These are phyloP conservation scores for Lycium ferocissimum DNA, from an alignment of 257 asterid genomes.

Conservation along the genomic window DNA sequence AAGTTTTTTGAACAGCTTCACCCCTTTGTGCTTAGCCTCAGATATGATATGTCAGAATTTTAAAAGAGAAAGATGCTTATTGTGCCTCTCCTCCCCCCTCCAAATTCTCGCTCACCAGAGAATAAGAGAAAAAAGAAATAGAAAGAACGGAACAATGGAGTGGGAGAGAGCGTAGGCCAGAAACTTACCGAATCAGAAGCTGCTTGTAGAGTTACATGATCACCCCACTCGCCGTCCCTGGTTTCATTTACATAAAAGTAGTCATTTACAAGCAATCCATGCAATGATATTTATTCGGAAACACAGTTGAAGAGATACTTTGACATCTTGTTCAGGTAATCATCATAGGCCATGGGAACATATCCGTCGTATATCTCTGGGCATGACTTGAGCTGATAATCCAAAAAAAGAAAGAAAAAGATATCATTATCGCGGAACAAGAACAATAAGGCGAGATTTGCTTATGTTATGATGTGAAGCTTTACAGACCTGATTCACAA, in stretches of 20 bases:
- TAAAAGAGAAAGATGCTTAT: not conserved
- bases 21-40: not conserved
- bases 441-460: not conserved
- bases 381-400: slow-evolving; percentile 71
- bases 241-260: slow-evolving; percentile 32
- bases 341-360: slow-evolving; percentile 91
- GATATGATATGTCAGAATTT: not conserved
- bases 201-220: slow-evolving; percentile 97
- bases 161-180: slow-evolving; percentile 26
- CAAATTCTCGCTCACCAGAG: not conserved
- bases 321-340: slow-evolving; percentile 80
- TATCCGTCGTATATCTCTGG: slow-evolving; percentile 89
- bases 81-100: not conserved
- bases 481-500: slow-evolving; percentile 81
- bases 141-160: not conserved
- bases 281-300: slow-evolving; percentile 35
- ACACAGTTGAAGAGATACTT: slow-evolving; percentile 56
- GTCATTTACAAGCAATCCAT: slow-evolving; percentile 30
- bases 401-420: slow-evolving; percentile 36
- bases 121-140: not conserved
- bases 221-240: slow-evolving; percentile 98
- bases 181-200: slow-evolving; percentile 91
- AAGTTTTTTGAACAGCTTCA: not conserved
- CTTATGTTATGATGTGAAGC: slow-evolving; percentile 16
- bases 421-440: slow-evolving; percentile 33